phyloP scores from a whole-genome alignment of 2,329 filamentous ascomycete genomes.

The Aspergillus sp. region DNA sequence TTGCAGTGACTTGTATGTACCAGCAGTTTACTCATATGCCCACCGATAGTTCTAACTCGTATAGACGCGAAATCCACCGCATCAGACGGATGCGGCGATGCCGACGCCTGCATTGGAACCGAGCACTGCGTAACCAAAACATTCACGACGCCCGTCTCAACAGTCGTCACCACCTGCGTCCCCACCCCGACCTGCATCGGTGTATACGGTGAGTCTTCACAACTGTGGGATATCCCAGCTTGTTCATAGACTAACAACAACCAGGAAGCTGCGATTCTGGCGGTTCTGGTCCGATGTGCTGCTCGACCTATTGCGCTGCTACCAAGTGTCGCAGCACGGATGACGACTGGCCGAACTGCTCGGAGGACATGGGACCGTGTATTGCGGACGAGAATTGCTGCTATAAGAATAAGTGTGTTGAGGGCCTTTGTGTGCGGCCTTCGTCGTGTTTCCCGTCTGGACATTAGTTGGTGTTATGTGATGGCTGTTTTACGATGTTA shows the following conservation, averaged over 20 bases:
- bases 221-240: too few relatives aligned
- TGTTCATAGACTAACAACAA: background rate
- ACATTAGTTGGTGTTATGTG: too few relatives aligned
- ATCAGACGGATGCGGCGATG: constrained; percentile 2
- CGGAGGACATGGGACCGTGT: constrained; percentile 27
- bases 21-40: background rate
- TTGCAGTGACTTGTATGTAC: background rate
- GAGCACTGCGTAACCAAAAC: constrained; percentile 10
- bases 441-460: background rate
- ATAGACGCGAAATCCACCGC: background rate
- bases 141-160: constrained; percentile 14
- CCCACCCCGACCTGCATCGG: constrained; percentile 25
- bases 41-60: background rate
- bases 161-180: constrained; percentile 24
- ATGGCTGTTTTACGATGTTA: too few relatives aligned
- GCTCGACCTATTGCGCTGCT: constrained; percentile 31
- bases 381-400: constrained; percentile 29
- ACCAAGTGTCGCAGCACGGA: constrained; percentile 30
- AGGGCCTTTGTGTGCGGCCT: constrained; percentile 20
- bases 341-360: constrained; percentile 26
- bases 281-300: constrained; percentile 21
- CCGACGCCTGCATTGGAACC: constrained; percentile 12
- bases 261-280: constrained; percentile 22
- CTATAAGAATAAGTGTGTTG: constrained; percentile 27
- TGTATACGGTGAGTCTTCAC: constrained; percentile 22